Evolutionary conservation across 176 grass and related monocot genomes (phyloP).

Genomic region (Oryza meridionalis): DNA sequence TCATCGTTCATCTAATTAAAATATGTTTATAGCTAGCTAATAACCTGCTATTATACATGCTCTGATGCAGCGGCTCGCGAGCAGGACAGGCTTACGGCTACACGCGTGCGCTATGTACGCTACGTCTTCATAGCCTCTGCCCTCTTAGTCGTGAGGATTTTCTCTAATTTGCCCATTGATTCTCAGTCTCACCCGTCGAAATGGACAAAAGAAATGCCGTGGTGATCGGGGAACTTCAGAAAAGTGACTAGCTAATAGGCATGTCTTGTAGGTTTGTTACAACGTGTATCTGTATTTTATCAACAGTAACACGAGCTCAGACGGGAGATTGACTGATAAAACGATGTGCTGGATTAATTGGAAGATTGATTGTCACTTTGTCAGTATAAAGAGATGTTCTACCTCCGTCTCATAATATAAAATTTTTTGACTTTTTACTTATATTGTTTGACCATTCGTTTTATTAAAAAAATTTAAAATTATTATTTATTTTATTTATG

Average conservation of each 20-base stretch:
- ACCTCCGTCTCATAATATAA: no score
- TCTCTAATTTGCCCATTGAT: background rate
- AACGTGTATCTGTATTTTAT: background rate
- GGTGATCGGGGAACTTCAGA: background rate
- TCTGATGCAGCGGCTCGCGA: background rate
- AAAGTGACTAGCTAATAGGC: background rate
- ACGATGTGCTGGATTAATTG: background rate
- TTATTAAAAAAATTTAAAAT: no score
- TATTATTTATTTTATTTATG: no score
- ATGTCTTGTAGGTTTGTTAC: background rate
- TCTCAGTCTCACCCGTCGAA: background rate
- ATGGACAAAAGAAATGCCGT: slow-evolving; percentile 28
- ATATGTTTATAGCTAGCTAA: no score
- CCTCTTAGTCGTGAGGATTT: background rate
- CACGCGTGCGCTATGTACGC: background rate
- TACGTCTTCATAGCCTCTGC: background rate
- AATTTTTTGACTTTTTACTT: no score
- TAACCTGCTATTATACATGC: no score
- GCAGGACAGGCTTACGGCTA: background rate
- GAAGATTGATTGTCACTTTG: background rate
- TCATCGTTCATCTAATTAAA: no score
- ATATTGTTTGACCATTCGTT: no score
- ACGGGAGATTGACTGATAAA: background rate
- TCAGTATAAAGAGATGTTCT: background rate
- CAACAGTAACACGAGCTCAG: background rate